Base-by-base conservation (phyloP, 331 rosid species). In the Pyrus hybrid region DNA sequence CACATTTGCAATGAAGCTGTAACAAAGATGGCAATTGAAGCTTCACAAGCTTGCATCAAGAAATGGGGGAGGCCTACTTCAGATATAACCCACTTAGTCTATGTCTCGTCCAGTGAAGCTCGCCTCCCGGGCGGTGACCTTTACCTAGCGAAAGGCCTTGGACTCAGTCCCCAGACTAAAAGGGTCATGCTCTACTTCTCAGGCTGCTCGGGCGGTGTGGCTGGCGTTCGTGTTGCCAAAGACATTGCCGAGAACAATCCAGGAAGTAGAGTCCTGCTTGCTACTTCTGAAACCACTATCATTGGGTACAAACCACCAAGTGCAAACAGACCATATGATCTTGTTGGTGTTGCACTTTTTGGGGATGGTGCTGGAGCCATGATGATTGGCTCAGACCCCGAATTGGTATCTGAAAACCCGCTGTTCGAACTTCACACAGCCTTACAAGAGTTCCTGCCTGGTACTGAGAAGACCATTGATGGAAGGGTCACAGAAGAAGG, bases 281-380 rank as follows among this genome's bases (percentile, higher is more conserved):
- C 93, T 23, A 90, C 99, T 72, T 87, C 99, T 11, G 97, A 94
- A 80, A 92, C 97, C 26, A 94, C 99, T 32, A 87, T 92, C 16
- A 94, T 94, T 49, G 97, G 99, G 57, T 94, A 81, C 84, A 94
- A 92, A 70, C 99, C 99, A 64, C 96, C 97, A 1, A 90, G 93
- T 79, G 85, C 82, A 8, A 80, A 83, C 29, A 85, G 97, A 70
- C 97, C 97, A 23, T 94, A 92, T 72, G 97, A 94, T 84, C 90
- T 94, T 68, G 99, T 94, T 33, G 97, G 99, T 56, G 97, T 94
- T 65, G 97, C 99, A 2, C 89, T 94, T 8, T 92, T 92, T 68
- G 99, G 99, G 13, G 97, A 90, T 78, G 96, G 99, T 49, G 97
- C 97, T 4, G 97, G 96, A 33, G 97, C 97, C 7, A 86, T 94